phyloP scores from a whole-genome alignment of 176 grass and related monocot species.

The Carex scoparia region DNA sequence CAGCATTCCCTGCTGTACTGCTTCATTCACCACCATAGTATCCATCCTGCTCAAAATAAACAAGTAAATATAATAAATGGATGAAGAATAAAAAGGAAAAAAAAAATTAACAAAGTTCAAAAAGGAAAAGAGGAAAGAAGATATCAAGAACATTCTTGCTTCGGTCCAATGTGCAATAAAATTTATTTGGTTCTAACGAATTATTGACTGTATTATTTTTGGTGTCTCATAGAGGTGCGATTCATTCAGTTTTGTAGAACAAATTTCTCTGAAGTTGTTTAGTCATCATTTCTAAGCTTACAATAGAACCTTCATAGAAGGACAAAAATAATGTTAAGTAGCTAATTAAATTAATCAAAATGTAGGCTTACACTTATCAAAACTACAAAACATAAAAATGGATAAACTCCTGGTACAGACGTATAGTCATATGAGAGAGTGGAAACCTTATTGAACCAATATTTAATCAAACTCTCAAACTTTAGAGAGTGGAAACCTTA shows the following conservation, averaged over 20 bases:
- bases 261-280: background rate
- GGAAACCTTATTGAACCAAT: background rate
- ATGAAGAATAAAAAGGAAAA: background rate
- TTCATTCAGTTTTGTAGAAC: background rate
- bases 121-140: background rate
- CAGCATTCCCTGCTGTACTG: conserved; percentile 52
- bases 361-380: no score
- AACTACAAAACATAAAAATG: no score
- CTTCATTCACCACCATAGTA: conserved; percentile 49
- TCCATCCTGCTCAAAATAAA: conserved; percentile 68
- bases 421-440: background rate
- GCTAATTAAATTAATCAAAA: background rate
- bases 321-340: background rate
- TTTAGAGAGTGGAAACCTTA: background rate
- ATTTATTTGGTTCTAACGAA: background rate
- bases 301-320: background rate
- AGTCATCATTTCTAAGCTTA: background rate
- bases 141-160: background rate
- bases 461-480: background rate
- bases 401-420: background rate
- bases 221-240: background rate
- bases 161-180: background rate
- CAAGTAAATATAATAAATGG: background rate
- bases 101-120: background rate
- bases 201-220: background rate